A percentile compares a stretch with the other conserved stretches of the same genome.
Conservation (phyloP, 73 alveolate genomes). For the Paramecium biaurelia region DNA sequence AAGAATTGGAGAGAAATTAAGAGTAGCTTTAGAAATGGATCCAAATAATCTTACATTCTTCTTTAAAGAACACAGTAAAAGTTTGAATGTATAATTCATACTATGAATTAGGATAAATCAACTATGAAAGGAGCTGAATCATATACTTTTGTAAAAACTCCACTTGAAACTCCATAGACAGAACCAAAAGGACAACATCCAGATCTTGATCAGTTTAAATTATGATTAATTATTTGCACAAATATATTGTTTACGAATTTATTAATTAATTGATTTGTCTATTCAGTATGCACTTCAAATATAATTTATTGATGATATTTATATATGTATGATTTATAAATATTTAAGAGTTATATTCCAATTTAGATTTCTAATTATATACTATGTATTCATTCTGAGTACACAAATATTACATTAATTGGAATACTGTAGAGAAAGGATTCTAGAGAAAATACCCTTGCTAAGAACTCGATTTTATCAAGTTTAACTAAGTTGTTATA, state of each 20-base stretch:
- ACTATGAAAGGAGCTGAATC: conserved; percentile 66
- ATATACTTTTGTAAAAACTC: conserved; percentile 55
- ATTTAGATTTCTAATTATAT: background rate
- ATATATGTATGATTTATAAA: background rate
- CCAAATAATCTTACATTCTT: conserved; percentile 61
- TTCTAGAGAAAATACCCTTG: background rate
- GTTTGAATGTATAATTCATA: conserved; percentile 31
- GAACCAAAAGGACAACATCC: conserved; percentile 19
- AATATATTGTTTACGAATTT: background rate
- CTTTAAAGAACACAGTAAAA: conserved; percentile 55
- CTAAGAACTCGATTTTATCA: conserved; percentile 26
- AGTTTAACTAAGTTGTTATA: background rate
- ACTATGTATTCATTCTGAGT: background rate
- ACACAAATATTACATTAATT: background rate
- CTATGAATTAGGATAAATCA: conserved; percentile 52
- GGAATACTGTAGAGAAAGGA: conserved; percentile 30
- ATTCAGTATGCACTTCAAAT: background rate
- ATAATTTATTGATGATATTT: background rate
- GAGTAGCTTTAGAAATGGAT: conserved; percentile 53
- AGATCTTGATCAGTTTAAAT: conserved; percentile 32
- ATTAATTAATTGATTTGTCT: background rate
- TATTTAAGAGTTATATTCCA: background rate
- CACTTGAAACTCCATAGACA: conserved; percentile 52
- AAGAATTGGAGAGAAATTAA: conserved; percentile 58
- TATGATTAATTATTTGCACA: conserved; percentile 19